Conservation (phyloP, 345 rosid genomes). For the Euphorbia lathyris region DNA sequence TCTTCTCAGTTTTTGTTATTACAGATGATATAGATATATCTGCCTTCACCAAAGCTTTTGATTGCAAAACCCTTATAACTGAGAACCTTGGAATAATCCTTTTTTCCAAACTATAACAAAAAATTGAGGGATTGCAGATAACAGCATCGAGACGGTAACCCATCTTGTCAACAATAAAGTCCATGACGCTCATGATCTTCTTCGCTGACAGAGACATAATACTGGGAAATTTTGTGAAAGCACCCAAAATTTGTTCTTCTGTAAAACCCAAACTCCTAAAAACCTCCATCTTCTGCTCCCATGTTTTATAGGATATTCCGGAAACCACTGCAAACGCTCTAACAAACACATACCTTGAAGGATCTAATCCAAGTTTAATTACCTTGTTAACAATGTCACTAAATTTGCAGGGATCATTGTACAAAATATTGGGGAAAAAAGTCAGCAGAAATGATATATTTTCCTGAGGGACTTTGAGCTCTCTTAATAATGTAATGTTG, state of each 20-base stretch:
- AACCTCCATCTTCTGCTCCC: slow-evolving; percentile 20
- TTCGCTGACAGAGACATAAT: neutral
- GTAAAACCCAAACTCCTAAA: slow-evolving; percentile 31
- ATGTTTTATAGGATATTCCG: slow-evolving; percentile 11
- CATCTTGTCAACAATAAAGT: slow-evolving; percentile 7
- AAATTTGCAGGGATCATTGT: slow-evolving; percentile 11
- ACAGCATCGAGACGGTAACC: neutral
- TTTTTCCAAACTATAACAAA: neutral
- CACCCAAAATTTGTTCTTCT: slow-evolving; percentile 15
- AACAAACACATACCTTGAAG: slow-evolving; percentile 22
- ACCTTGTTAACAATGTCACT: slow-evolving; percentile 17
- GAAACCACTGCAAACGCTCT: slow-evolving; percentile 16
- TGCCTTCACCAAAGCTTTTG: neutral
- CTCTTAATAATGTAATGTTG: neutral
- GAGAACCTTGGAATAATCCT: slow-evolving; percentile 9
- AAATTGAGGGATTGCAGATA: neutral
- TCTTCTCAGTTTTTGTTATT: neutral
- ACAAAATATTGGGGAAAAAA: slow-evolving; percentile 11
- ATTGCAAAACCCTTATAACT: neutral
- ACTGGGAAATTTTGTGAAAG: slow-evolving; percentile 33
- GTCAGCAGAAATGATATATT: neutral
- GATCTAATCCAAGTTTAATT: slow-evolving; percentile 29
- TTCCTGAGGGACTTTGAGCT: neutral
- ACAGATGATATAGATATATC: neutral
- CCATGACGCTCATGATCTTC: neutral